Evolutionary conservation across 768 basidiomycete species (phyloP).

Genomic region (Suillus subluteus): DNA sequence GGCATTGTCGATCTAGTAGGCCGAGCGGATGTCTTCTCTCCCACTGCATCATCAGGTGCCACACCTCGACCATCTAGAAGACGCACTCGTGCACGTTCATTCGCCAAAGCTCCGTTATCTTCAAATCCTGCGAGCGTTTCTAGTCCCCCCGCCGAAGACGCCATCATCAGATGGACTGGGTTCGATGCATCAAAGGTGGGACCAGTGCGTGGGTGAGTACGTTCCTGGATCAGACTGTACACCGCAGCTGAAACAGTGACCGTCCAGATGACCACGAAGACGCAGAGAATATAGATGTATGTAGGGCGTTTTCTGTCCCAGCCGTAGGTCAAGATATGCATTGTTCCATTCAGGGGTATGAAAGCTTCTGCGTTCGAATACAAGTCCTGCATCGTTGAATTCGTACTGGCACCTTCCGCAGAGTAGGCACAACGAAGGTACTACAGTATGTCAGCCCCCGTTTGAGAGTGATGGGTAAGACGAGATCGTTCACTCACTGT

Average conservation of each 20-base stretch:
- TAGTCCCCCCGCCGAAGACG: neutral
- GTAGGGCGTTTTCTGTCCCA: neutral
- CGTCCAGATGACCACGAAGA: neutral
- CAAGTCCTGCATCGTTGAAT: neutral
- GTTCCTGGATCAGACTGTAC: neutral
- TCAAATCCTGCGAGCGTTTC: neutral
- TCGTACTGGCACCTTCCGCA: neutral
- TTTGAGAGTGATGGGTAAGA: neutral
- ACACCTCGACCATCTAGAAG: neutral
- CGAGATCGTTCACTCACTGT: neutral
- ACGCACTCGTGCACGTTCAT: neutral
- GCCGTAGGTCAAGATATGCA: neutral
- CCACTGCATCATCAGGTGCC: neutral
- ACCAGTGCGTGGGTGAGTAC: neutral
- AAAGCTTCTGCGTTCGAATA: neutral
- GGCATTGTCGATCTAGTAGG: neutral
- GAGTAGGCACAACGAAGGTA: constrained; percentile 12
- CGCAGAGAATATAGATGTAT: neutral
- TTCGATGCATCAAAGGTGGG: neutral
- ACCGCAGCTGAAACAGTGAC: neutral
- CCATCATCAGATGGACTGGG: constrained; percentile 1
- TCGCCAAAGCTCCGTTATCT: neutral
- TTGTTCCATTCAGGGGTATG: constrained; percentile 8
- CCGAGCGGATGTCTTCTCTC: neutral
- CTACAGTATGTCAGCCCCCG: neutral